A percentile compares a stretch with the other conserved stretches of the same genome.
Conservation (phyloP, 1,284 basidiomycete species). For the Boletus smithii region DNA sequence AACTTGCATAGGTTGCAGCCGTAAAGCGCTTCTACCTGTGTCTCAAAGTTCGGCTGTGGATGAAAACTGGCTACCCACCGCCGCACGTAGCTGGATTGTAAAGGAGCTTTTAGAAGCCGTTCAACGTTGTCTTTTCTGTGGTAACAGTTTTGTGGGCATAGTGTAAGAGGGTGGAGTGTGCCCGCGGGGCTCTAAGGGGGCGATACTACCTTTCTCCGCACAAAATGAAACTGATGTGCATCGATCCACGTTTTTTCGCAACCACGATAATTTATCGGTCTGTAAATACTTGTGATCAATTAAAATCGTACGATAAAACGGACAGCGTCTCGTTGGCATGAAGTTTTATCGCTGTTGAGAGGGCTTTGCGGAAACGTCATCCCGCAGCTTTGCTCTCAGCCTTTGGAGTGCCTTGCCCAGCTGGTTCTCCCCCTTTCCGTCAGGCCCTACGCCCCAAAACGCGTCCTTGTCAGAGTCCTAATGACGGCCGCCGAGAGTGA, state of each 20-base stretch:
- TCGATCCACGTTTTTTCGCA: conserved; percentile 26
- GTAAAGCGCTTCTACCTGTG: conserved; percentile 63
- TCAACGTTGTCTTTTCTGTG: conserved; percentile 61
- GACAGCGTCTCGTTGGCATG: conserved; percentile 27
- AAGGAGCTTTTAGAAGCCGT: conserved; percentile 62
- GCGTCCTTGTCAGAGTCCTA: conserved; percentile 39
- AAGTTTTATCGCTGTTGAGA: conserved; percentile 24
- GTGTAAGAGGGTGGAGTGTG: conserved; percentile 32
- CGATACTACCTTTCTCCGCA: conserved; percentile 27
- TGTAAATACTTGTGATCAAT: conserved; percentile 20
- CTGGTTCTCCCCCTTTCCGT: conserved; percentile 37
- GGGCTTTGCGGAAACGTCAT: conserved; percentile 18
- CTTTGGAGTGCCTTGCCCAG: conserved; percentile 38
- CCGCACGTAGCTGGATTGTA: conserved; percentile 58
- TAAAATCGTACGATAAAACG: conserved; percentile 33
- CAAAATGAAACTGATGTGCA: conserved; percentile 31
- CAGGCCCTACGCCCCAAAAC: conserved; percentile 39
- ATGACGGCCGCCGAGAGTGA: conserved; percentile 21
- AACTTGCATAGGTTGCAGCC: conserved; percentile 66
- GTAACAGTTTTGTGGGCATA: conserved; percentile 60
- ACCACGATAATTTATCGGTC: conserved; percentile 26
- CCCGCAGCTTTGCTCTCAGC: conserved; percentile 32
- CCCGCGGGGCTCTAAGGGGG: conserved; percentile 25
- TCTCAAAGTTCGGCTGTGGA: conserved; percentile 32
- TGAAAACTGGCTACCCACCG: conserved; percentile 41